Conservation (phyloP, 2,329 filamentous ascomycete species). For the Aspergillus phoenicis region DNA sequence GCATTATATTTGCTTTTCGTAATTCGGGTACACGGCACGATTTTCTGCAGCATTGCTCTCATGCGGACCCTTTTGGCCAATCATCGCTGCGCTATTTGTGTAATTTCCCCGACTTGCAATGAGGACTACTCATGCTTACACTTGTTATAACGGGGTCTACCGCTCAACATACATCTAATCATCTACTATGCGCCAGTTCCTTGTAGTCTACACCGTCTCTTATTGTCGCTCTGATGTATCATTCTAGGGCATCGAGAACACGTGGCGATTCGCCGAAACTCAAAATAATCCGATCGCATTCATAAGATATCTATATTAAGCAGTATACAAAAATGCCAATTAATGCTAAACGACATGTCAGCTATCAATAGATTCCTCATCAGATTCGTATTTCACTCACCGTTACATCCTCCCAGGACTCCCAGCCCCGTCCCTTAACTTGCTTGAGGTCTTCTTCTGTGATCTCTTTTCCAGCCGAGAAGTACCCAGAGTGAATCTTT, state of each 20-base stretch:
- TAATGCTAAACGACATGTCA: neutral
- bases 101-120: too few relatives aligned
- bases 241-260: neutral
- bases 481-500: slow-evolving; percentile 88
- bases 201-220: too few relatives aligned
- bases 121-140: too few relatives aligned
- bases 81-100: too few relatives aligned
- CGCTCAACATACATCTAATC: too few relatives aligned
- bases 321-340: neutral
- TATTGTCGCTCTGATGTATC: too few relatives aligned
- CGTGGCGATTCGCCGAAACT: neutral
- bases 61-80: too few relatives aligned
- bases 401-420: slow-evolving; percentile 61
- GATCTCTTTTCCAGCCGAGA: slow-evolving; percentile 88
- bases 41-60: too few relatives aligned
- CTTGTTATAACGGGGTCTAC: fast-evolving
- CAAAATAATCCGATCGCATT: neutral
- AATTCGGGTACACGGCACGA: too few relatives aligned
- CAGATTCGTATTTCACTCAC: slow-evolving; percentile 18
- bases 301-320: too few relatives aligned
- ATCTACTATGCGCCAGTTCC: too few relatives aligned
- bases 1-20: too few relatives aligned
- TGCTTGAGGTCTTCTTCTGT: slow-evolving; percentile 81
- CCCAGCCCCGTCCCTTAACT: slow-evolving; percentile 89
- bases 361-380: neutral